Evolutionary conservation across 176 grass and related monocot genomes (phyloP), one percentile per base, ranked within the genome.

Genomic region (Cenchrus fungigraminus): DNA sequence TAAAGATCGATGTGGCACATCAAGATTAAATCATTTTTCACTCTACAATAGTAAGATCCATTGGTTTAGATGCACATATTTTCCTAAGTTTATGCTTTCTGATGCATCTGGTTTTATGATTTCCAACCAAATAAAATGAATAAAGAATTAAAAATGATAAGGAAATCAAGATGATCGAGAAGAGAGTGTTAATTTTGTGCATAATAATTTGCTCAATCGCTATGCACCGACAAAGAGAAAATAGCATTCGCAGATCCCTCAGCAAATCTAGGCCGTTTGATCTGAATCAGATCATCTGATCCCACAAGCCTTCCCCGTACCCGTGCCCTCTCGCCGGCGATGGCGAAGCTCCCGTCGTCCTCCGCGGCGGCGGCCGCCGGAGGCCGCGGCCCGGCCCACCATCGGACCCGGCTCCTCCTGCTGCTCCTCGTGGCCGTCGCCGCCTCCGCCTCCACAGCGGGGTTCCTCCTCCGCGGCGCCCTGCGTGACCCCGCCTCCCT

Each of bases 381-480:
- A 47, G 77, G 83, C 53, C 89, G 73, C 31, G 86, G 89, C 31
- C 74, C 61, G 10, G 60, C 61, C 58, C 86, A 90, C 75, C 74
- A 90, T 28, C 85, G 74, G 42, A 86, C 64, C 37, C 74, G 86
- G 71, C 66, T 95, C 42, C 68, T 94, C 79, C 85, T 95, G 34
- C 65, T 95, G 25, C 31, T 83, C 37, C 83, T 92, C 40, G 55
- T 90, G 19, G 80, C 78, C 12, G 79, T 86, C 46, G 73, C 89
- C 55, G 87, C 66, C 57, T 87, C 80, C 56, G 81, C 90, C 54
- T 88, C 90, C 82, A 85, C 76, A 8, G 78, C 86, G 9, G 85
- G 91, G 10, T 90, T 83, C 80, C 76, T 95, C 88, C 76, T 95
- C 79, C 86, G 88, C 58, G 91, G 88, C 68, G 76, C 79, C 83